A percentile compares a stretch with the other conserved stretches of the same genome.
Evolutionary conservation across 352 stramenopile species (phyloP).

Genomic region (Phytophthora ohioensis): DNA sequence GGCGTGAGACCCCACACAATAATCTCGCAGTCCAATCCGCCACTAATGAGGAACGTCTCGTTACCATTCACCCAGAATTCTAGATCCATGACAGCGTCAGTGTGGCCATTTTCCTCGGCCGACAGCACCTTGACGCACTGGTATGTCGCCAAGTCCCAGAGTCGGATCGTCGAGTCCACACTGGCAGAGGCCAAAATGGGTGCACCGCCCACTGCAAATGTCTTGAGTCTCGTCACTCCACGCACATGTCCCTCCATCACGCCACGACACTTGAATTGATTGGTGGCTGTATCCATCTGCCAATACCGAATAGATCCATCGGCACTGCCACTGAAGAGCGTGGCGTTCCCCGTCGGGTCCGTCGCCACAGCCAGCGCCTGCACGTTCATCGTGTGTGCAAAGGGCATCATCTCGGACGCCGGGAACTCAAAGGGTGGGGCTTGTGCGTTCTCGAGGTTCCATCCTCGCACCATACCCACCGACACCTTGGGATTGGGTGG

Average conservation of each 20-base stretch:
- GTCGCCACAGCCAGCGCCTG: conserved; percentile 76
- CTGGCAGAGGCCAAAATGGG: conserved; percentile 82
- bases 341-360: conserved; percentile 69
- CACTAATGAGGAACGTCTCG: conserved; percentile 90
- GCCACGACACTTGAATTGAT: conserved; percentile 81
- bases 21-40: conserved; percentile 81
- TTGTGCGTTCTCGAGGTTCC: conserved; percentile 83
- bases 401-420: conserved; percentile 71
- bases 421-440: conserved; percentile 72
- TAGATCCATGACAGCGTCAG: conserved; percentile 86
- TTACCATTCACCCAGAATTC: conserved; percentile 88
- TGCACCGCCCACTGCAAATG: conserved; percentile 69
- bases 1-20: conserved; percentile 85
- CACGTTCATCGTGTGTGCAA: conserved; percentile 80
- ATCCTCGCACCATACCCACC: conserved; percentile 82
- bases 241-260: conserved; percentile 82
- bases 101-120: conserved; percentile 75
- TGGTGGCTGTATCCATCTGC: conserved; percentile 74
- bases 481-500: conserved; percentile 60
- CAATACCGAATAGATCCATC: conserved; percentile 86
- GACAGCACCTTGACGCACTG: conserved; percentile 85
- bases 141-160: conserved; percentile 87
- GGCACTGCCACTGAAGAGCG: conserved; percentile 79
- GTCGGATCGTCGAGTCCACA: conserved; percentile 82
- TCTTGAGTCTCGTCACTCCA: conserved; percentile 86